A percentile compares a stretch with the other conserved stretches of the same genome.
phyloP scores from a whole-genome alignment of 1,284 basidiomycete genomes.

The Afroboletus lepidellus region DNA sequence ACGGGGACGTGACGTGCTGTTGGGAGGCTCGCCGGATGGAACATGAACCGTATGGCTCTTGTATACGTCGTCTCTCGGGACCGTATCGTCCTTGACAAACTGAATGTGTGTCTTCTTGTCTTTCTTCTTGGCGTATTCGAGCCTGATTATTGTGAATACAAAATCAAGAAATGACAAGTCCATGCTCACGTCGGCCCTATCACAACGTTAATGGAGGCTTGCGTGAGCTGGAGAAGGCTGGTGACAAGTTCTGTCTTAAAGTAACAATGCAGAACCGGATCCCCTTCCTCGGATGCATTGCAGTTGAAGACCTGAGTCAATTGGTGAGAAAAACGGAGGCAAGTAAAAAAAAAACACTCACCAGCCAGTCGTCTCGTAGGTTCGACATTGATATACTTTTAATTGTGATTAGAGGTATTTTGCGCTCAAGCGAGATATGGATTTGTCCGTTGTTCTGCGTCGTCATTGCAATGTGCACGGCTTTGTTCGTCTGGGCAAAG shows the following conservation, averaged over 20 bases:
- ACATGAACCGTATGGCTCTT: slow-evolving; percentile 94
- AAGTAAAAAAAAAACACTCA: slow-evolving; percentile 36
- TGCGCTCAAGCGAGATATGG: slow-evolving; percentile 75
- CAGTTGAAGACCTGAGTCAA: slow-evolving; percentile 61
- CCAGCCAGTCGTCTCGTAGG: slow-evolving; percentile 94
- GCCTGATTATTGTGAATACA: slow-evolving; percentile 42
- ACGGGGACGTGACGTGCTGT: slow-evolving; percentile 78
- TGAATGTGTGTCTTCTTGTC: slow-evolving; percentile 91
- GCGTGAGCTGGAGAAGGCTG: slow-evolving; percentile 79
- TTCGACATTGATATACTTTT: slow-evolving; percentile 84
- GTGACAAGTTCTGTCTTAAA: slow-evolving; percentile 97
- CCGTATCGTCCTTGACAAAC: slow-evolving; percentile 86
- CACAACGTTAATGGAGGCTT: slow-evolving; percentile 72
- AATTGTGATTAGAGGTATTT: slow-evolving; percentile 87
- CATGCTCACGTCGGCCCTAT: slow-evolving; percentile 72
- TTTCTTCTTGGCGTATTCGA: slow-evolving; percentile 95
- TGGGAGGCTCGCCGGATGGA: slow-evolving; percentile 82
- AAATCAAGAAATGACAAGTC: background rate
- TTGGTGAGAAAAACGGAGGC: background rate
- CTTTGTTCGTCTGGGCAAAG: slow-evolving; percentile 77
- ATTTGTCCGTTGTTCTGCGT: slow-evolving; percentile 64
- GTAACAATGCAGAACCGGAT: slow-evolving; percentile 86
- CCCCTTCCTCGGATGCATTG: slow-evolving; percentile 85
- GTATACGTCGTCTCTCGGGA: slow-evolving; percentile 83
- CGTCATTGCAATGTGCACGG: slow-evolving; percentile 80